phyloP scores from a whole-genome alignment of 169 alveolate genomes.

The Fabrea salina region DNA sequence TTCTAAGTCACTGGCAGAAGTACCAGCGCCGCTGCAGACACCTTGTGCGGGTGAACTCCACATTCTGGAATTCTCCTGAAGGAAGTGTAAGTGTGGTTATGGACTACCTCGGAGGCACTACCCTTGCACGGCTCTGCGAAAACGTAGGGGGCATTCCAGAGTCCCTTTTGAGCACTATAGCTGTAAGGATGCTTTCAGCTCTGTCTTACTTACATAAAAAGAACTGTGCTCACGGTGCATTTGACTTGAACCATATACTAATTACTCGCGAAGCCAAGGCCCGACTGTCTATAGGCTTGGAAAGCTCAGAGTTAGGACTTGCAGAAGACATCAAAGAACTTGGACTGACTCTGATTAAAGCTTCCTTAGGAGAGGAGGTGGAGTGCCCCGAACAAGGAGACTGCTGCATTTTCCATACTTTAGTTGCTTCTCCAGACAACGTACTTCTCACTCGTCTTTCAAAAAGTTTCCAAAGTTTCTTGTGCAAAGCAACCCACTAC shows the following conservation, averaged over 20 bases:
- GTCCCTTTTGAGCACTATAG: slow-evolving; percentile 27
- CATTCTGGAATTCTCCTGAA: slow-evolving; percentile 63
- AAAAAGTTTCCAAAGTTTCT: neutral
- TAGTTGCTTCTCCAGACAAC: neutral
- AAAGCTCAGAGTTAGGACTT: too few species aligned
- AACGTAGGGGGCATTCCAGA: slow-evolving; percentile 49
- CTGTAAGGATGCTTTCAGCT: slow-evolving; percentile 7
- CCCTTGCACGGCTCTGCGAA: slow-evolving; percentile 40
- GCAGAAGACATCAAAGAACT: too few species aligned
- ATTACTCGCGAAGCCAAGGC: too few species aligned
- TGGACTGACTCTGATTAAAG: too few species aligned
- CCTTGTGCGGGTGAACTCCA: slow-evolving; percentile 35
- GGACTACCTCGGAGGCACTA: slow-evolving; percentile 44
- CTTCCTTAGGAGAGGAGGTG: too few species aligned
- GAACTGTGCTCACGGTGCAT: neutral
- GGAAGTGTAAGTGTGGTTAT: slow-evolving; percentile 54
- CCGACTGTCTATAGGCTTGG: too few species aligned
- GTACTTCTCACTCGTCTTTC: neutral
- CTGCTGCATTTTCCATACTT: slow-evolving; percentile 3
- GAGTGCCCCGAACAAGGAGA: too few species aligned
- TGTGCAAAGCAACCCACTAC: neutral
- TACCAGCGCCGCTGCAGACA: slow-evolving; percentile 28
- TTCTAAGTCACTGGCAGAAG: slow-evolving; percentile 43
- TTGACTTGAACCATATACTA: neutral
- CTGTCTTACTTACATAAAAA: slow-evolving; percentile 34